phyloP scores from a whole-genome alignment of 352 stramenopile species.

The Globisporangium orthogonon region DNA sequence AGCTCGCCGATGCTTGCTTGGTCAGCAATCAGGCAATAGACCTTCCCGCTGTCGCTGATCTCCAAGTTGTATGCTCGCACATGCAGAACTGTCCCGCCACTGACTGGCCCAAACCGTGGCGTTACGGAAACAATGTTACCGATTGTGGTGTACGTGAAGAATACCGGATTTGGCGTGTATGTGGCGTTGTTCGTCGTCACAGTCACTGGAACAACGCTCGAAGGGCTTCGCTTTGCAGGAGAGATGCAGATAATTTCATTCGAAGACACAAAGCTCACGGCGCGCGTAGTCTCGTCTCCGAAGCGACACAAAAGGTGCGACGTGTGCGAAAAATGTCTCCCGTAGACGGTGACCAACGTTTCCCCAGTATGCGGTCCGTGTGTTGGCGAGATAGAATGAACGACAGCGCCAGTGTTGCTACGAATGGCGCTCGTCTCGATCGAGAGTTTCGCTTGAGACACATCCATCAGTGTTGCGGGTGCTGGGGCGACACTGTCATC shows the following conservation, averaged over 20 bases:
- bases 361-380: conserved; percentile 70
- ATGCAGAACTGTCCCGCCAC: conserved; percentile 46
- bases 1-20: conserved; percentile 22
- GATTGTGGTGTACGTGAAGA: conserved; percentile 70
- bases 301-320: conserved; percentile 71
- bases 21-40: conserved; percentile 46
- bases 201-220: conserved; percentile 33
- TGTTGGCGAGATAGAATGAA: conserved; percentile 59
- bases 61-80: conserved; percentile 59
- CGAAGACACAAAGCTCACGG: conserved; percentile 62
- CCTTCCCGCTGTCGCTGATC: conserved; percentile 18
- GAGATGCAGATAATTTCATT: conserved; percentile 66
- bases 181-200: conserved; percentile 70
- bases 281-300: conserved; percentile 38
- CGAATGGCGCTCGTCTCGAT: conserved; percentile 48
- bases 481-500: background rate
- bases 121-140: conserved; percentile 48
- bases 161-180: conserved; percentile 56
- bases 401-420: conserved; percentile 69
- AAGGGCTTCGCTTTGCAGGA: conserved; percentile 36
- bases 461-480: background rate
- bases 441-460: conserved; percentile 24
- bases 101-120: conserved; percentile 36
- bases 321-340: conserved; percentile 69
- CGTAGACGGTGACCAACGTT: conserved; percentile 80